Evolutionary conservation across 2,329 filamentous ascomycete genomes (phyloP), one percentile per base, ranked within the genome.

Genomic region (Fusarium mexicanum): DNA sequence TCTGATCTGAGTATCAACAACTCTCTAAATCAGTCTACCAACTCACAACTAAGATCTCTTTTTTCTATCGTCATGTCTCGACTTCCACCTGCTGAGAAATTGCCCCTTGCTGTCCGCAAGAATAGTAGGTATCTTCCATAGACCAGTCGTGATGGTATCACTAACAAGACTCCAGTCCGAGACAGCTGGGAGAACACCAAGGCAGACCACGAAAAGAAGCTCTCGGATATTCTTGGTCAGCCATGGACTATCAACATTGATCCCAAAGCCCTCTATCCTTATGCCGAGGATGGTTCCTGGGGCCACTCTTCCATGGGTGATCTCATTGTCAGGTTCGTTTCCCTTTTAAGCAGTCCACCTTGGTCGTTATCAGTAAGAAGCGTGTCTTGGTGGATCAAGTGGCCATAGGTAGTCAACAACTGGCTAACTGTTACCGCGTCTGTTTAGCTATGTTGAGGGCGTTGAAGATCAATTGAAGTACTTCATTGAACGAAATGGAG

Each of bases 161-260:
- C 59, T 48, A n/a, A 61, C 35, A 59, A 18, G 9, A 5, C 6
- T 6, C 24, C 47, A 89, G 87, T 89, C 70, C 86, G 88, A 11
- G 88, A 89, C 74, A 82, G 84, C 22, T 89, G 84, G 83, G 86
- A 89, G 24, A 82, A 77, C 62, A 87, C 85, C 63, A 88, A 86
- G 74, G 77, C 70, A 1, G 84, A 83, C 6, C 71, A 84, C 20
- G 86, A 88, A 77, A 78, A 82, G 60, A 77, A 84, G 61, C 74
- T 89, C 46, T 86, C 85, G 1, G 81, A 83, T 0, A 50, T 84
- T 47, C 83, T 89, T 6, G 86, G 85, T n/a, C 79, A 81, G 41
- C 44, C 82, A 13, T 90, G 87, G 87, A 88, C 84, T 11, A 80
- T 88, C 38, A 84, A 87, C 13, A 81, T 87, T 74, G 83, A 86